Evolutionary conservation across 495 filamentous ascomycete genomes (phyloP), one percentile per base, ranked within the genome.

Genomic region (Aspergillus affinis): DNA sequence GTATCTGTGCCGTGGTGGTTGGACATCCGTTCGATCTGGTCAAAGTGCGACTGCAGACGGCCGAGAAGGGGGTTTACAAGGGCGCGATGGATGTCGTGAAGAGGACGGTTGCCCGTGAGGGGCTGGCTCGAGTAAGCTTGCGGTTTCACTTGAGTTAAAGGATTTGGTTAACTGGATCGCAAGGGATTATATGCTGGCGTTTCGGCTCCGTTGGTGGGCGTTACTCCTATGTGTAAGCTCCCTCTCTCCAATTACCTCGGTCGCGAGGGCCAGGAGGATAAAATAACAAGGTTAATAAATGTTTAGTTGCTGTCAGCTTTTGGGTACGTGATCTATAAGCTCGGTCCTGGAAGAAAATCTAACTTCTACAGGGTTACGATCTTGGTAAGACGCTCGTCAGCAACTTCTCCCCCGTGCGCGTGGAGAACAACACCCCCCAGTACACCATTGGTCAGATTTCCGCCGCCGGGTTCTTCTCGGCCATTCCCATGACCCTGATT

Each of bases 1-100:
- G 95, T 68, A 79, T 98, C 30, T 97, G 90, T 76, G 93, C 94
- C 27, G 95, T 98, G 47, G 65, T 98, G 20, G 87, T 93, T 62
- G 94, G 94, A 47, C 95, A 98, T 75, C 94, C 94, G 8, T 98
- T 98, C 69, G 94, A 98, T 69, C 80, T 98, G 61, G 93, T 98
- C 68, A 98, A 98, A 76, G 94, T 98, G 59, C 90, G 95, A 44
- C 72, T 98, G 72, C 94, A 98, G 80, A 98, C 94, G 0, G 91
- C 94, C 18, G 92, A 96, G 75, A 90, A 86, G 78, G 95, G 94
- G 13, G 89, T 97, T 49, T 98, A 98, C 74, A 86, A 80, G 13
- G 86, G 89, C 32, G 94, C 95, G 8, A 84, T 98, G 62, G 95
- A 98, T 79, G 93, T 97, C 6, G 93, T 96, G 62, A 77, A 83